A percentile compares a stretch with the other conserved stretches of the same genome.
phyloP scores from a whole-genome alignment of 257 asterid genomes.

The Capsicum rhomboideum region DNA sequence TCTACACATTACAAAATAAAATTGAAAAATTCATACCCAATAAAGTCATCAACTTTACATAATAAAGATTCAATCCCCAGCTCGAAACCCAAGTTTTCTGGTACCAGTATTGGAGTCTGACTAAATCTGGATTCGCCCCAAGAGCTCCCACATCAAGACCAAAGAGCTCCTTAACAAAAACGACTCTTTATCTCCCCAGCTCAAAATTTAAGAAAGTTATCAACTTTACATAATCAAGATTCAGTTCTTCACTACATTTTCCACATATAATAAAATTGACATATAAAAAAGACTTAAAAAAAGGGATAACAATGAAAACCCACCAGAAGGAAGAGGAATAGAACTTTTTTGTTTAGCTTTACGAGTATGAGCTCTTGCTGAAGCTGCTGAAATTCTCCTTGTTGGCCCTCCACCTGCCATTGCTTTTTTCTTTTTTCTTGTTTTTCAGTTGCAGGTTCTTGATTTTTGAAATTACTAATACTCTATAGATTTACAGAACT shows the following conservation, averaged over 20 bases:
- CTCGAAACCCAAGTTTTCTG: not conserved
- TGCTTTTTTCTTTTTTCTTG: not conserved
- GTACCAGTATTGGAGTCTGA: not conserved
- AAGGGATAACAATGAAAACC: not conserved
- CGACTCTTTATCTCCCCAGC: too few species aligned
- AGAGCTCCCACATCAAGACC: too few species aligned
- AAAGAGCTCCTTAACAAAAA: too few species aligned
- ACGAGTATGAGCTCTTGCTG: conserved; percentile 91
- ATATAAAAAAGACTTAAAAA: not conserved
- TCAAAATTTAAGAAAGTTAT: not conserved
- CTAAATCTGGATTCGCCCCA: not conserved
- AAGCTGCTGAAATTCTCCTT: conserved; percentile 66
- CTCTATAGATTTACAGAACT: not conserved
- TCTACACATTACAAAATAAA: not conserved
- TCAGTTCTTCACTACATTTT: too few species aligned
- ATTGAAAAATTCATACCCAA: not conserved
- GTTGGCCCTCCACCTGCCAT: not conserved
- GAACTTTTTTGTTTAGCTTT: conserved; percentile 37
- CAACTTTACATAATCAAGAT: not conserved
- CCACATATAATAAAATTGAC: too few species aligned
- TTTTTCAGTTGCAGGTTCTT: not conserved
- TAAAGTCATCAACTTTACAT: too few species aligned
- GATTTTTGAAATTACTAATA: not conserved
- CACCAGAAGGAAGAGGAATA: conserved; percentile 36
- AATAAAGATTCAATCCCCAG: not conserved